These are phyloP conservation scores for Clathrospora elynae DNA, from an alignment of 2,329 filamentous ascomycete species.

Conservation along the genomic window DNA sequence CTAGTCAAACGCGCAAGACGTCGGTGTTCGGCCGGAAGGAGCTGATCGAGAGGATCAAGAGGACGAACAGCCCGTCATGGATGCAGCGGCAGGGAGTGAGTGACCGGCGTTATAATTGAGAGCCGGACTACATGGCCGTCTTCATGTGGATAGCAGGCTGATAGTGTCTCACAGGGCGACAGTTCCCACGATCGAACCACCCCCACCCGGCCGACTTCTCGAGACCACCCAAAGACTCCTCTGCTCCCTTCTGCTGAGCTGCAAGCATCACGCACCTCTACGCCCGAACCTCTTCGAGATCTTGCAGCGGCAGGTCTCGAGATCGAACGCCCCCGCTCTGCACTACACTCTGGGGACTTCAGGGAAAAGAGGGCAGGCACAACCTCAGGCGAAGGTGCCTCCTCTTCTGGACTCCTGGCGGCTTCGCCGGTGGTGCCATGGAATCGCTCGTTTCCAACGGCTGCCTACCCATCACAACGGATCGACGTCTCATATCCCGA, in stretches of 20 bases:
- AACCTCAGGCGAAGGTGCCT: constrained; percentile 15
- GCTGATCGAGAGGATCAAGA: constrained; percentile 83
- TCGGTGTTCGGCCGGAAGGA: constrained; percentile 66
- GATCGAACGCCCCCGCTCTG: constrained; percentile 82
- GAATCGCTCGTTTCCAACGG: constrained; percentile 55
- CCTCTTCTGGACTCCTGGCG: constrained; percentile 34
- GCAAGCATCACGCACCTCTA: constrained; percentile 39
- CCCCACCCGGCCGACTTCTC: constrained; percentile 29
- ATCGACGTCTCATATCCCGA: constrained; percentile 24
- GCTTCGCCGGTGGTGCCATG: constrained; percentile 64
- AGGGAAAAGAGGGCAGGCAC: constrained; percentile 52
- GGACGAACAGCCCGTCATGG: constrained; percentile 77
- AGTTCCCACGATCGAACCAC: constrained; percentile 15
- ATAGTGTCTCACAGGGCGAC: constrained; percentile 25
- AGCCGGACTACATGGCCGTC: background rate
- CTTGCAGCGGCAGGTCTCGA: constrained; percentile 51
- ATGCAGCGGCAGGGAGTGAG: constrained; percentile 61
- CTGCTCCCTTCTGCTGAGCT: constrained; percentile 45
- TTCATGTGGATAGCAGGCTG: constrained; percentile 15
- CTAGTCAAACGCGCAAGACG: constrained; percentile 32
- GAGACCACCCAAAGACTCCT: constrained; percentile 39
- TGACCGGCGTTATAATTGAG: constrained; percentile 5
- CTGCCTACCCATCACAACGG: constrained; percentile 34
- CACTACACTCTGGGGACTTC: constrained; percentile 67
- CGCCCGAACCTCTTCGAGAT: constrained; percentile 35